Conservation (phyloP, 768 basidiomycete genomes). For the Chalciporus chontae region DNA sequence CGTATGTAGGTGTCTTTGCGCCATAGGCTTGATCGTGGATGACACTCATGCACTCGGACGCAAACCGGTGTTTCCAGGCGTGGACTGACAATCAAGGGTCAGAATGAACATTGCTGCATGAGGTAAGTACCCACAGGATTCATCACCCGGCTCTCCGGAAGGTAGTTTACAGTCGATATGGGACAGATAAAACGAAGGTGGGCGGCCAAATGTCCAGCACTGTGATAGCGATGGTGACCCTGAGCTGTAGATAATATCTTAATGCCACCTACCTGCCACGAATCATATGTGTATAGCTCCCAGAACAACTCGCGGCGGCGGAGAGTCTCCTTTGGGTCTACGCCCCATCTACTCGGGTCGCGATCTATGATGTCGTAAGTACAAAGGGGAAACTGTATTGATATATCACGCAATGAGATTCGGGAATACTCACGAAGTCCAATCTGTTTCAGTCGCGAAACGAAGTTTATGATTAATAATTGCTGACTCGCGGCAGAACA, state of each 20-base stretch:
- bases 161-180: conserved; percentile 70
- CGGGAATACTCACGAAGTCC: conserved; percentile 54
- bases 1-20: conserved; percentile 64
- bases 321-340: conserved; percentile 53
- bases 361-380: conserved; percentile 43
- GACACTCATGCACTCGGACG: conserved; percentile 64
- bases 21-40: conserved; percentile 72
- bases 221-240: conserved; percentile 34
- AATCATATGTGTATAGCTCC: conserved; percentile 46
- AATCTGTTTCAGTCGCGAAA: conserved; percentile 41
- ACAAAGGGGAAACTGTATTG: conserved; percentile 4
- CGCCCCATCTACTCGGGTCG: conserved; percentile 65
- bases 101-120: background rate
- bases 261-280: conserved; percentile 28
- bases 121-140: conserved; percentile 48
- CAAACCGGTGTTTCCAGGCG: conserved; percentile 68
- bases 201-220: conserved; percentile 67
- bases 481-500: background rate
- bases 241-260: conserved; percentile 16
- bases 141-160: conserved; percentile 46
- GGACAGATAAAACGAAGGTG: conserved; percentile 62
- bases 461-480: conserved; percentile 3
- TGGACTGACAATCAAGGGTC: conserved; percentile 41
- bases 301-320: conserved; percentile 66
- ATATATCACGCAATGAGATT: background rate